phyloP scores from a whole-genome alignment of 2,329 filamentous ascomycete genomes.

The Talaromyces sp. region DNA sequence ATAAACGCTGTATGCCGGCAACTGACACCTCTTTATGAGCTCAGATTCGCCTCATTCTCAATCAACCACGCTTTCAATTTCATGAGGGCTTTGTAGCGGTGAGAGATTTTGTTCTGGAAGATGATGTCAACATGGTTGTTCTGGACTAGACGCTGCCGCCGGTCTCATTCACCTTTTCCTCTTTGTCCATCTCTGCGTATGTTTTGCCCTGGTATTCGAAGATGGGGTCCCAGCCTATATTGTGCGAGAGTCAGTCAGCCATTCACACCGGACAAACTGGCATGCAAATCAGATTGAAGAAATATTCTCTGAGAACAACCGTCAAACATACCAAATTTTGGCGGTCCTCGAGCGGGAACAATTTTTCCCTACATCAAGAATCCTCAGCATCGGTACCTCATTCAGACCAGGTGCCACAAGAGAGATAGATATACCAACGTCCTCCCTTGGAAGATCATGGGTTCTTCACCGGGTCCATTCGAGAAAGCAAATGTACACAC shows the following conservation, averaged over 20 bases:
- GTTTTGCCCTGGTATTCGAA: slow-evolving; percentile 93
- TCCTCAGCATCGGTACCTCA: neutral
- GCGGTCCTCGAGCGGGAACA: slow-evolving; percentile 75
- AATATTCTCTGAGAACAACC: neutral
- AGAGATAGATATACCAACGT: slow-evolving; percentile 58
- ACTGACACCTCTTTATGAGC: neutral
- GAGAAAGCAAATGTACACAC: slow-evolving; percentile 96
- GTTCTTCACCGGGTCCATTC: slow-evolving; percentile 76
- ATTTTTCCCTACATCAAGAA: slow-evolving; percentile 62
- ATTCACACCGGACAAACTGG: neutral
- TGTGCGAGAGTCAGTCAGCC: neutral
- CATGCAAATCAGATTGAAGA: neutral
- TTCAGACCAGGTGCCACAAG: neutral
- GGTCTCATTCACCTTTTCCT: slow-evolving; percentile 67
- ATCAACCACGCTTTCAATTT: slow-evolving; percentile 82
- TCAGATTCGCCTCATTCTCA: slow-evolving; percentile 31
- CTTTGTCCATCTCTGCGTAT: slow-evolving; percentile 91
- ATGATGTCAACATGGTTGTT: neutral
- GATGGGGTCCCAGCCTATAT: slow-evolving; percentile 85
- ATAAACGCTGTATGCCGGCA: neutral
- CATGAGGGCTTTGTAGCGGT: slow-evolving; percentile 79
- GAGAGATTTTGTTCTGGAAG: slow-evolving; percentile 75
- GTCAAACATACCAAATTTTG: slow-evolving; percentile 66
- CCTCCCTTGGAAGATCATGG: slow-evolving; percentile 85
- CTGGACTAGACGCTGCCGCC: neutral